Evolutionary conservation across 208 protist genomes (phyloP).

Genomic region (Crithidia acanthocephali): DNA sequence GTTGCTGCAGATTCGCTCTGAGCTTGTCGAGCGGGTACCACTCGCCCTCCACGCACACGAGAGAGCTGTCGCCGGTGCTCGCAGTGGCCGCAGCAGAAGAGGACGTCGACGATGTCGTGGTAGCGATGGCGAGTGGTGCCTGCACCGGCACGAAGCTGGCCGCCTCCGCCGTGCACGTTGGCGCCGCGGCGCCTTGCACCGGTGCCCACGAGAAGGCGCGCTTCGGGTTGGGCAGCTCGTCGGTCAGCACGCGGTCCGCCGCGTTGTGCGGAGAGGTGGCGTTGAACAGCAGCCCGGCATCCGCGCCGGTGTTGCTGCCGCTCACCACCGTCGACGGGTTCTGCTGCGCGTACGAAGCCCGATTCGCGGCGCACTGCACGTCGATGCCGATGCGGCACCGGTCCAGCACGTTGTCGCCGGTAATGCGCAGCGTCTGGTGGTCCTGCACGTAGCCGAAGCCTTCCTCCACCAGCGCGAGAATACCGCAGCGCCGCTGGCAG

Average conservation of each 20-base stretch:
- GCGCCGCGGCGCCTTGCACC: slow-evolving; percentile 18
- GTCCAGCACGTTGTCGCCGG: slow-evolving; percentile 85
- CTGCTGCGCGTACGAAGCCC: slow-evolving; percentile 22
- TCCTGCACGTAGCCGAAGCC: slow-evolving; percentile 32
- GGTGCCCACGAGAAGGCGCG: slow-evolving; percentile 48
- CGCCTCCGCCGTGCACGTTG: slow-evolving; percentile 9
- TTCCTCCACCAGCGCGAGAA: slow-evolving; percentile 69
- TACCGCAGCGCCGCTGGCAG: slow-evolving; percentile 74
- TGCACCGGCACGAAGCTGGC: slow-evolving; percentile 22
- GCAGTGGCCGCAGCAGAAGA: background rate
- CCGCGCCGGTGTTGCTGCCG: background rate
- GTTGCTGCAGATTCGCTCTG: slow-evolving; percentile 17
- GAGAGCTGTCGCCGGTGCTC: background rate
- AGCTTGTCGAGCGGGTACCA: slow-evolving; percentile 26
- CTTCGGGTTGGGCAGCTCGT: slow-evolving; percentile 45
- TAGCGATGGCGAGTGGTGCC: no score
- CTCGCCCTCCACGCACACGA: slow-evolving; percentile 29
- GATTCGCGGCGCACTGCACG: slow-evolving; percentile 50
- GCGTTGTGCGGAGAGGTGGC: background rate
- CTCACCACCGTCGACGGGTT: background rate
- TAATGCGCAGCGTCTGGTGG: slow-evolving; percentile 59
- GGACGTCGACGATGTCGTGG: no score
- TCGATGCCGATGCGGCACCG: slow-evolving; percentile 82
- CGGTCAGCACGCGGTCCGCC: slow-evolving; percentile 33
- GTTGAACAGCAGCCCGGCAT: background rate